A percentile compares a stretch with the other conserved stretches of the same genome.
Evolutionary conservation across 2,329 filamentous ascomycete species (phyloP).

Genomic region (Cladophialophora chaetospira): DNA sequence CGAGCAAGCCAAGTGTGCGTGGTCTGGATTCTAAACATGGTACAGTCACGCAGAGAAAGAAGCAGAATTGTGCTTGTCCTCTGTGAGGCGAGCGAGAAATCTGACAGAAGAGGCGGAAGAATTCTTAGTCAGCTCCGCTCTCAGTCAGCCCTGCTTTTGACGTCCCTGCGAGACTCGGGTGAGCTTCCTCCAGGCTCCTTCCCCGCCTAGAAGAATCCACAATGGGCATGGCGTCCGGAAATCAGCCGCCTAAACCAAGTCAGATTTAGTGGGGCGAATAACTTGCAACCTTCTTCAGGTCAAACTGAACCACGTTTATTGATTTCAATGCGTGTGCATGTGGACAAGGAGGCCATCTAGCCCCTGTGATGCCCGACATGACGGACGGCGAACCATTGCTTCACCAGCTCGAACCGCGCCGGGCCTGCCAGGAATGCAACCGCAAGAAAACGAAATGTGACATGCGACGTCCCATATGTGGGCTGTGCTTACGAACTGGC

Average conservation of each 20-base stretch:
- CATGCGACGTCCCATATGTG: conserved; percentile 24
- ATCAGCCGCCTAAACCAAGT: not conserved
- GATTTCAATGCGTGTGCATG: conserved; percentile 4
- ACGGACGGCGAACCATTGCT: conserved; percentile 2
- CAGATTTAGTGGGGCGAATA: not conserved
- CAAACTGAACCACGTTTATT: not conserved
- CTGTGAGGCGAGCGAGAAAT: too few species aligned
- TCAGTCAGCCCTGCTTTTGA: not conserved
- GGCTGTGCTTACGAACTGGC: conserved; percentile 26
- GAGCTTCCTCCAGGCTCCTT: not conserved
- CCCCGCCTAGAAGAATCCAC: not conserved
- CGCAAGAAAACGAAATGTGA: conserved; percentile 29
- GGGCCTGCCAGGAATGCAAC: conserved; percentile 26
- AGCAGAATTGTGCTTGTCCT: too few species aligned
- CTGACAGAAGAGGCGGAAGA: too few species aligned
- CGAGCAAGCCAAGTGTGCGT: too few species aligned
- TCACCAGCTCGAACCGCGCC: conserved; percentile 14
- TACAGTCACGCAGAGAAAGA: too few species aligned
- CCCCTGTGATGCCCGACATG: conserved; percentile 5
- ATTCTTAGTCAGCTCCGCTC: not conserved
- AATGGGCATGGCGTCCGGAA: not conserved
- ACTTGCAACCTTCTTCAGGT: not conserved
- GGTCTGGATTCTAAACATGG: too few species aligned
- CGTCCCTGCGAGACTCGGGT: not conserved
- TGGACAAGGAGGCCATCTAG: not conserved